Base-by-base conservation (phyloP, 164 flowering plant genomes). In the Euptelea pleiosperma region DNA sequence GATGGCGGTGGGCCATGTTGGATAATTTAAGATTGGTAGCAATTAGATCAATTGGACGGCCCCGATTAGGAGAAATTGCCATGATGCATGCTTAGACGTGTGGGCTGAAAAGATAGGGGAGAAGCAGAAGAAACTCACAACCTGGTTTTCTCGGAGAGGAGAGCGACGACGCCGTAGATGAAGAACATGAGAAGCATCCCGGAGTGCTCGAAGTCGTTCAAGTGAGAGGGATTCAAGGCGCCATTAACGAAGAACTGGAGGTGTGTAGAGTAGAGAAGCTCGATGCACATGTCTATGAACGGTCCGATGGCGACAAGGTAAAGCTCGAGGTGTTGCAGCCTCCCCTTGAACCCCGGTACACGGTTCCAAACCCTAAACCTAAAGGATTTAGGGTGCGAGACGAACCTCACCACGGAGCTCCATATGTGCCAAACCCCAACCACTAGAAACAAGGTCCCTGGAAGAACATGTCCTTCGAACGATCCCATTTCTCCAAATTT, bases 111-210 rank as follows among this genome's bases (percentile, higher is more conserved):
- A n/a, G n/a, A n/a, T n/a, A n/a, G n/a, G n/a, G n/a, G n/a, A n/a
- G n/a, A 18, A 36, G 14, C 18, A 53, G 36, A 8, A 55, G 12
- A 19, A 19, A 18, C 9, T 1, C 43, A 66, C 22, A 15, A 91
- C 99, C 95, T 85, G 49, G 97, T 80, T 65, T 80, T 85, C 72
- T 85, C 82, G 0, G 89, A 83, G 26, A 91, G 68, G 43, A 94
- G 71, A 12, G 80, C 61, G 25, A 82, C 67, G 35, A 82, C 63
- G 14, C 97, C 90, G 40, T 83, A 86, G 70, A 89, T 51, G 70
- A 94, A 83, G 81, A 94, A 94, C 97, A 94, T 94, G 47, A 94
- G 78, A 40, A 94, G 91, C 99, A 91, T 94, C 6, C 93, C 99
- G 4, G 85, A 74, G 57, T 94, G 99, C 76, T 94, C 99, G 50